Conservation (phyloP, 495 filamentous ascomycete species). For the Polyplosphaeria fusca region DNA sequence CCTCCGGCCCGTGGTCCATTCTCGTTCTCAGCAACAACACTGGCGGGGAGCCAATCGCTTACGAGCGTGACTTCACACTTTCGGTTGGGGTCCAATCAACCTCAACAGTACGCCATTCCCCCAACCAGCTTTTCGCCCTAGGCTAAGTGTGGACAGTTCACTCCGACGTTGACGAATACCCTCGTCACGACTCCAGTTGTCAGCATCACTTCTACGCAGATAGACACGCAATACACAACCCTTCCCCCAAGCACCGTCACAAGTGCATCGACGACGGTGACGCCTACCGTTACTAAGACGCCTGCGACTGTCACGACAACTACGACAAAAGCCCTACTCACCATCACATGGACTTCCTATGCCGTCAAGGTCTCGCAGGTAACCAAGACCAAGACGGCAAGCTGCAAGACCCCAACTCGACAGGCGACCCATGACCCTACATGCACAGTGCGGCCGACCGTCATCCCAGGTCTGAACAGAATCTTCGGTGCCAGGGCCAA, state of each 20-base stretch:
- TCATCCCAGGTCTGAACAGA: conserved; percentile 13
- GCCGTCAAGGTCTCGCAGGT: conserved; percentile 23
- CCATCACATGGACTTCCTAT: conserved; percentile 30
- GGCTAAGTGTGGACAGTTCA: too few species aligned
- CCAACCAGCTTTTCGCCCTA: conserved; percentile 1
- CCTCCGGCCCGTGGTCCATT: conserved; percentile 38
- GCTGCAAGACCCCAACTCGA: conserved; percentile 24
- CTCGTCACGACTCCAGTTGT: conserved; percentile 30
- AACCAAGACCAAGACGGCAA: conserved; percentile 33
- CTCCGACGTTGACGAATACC: conserved; percentile 28
- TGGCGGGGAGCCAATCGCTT: conserved; percentile 35
- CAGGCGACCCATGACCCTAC: conserved; percentile 28
- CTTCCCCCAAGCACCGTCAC: conserved; percentile 31
- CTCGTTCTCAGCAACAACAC: conserved; percentile 43
- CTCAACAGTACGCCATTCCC: conserved; percentile 27
- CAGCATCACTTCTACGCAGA: conserved; percentile 32
- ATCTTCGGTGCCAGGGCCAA: conserved; percentile 15
- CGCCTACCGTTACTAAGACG: conserved; percentile 34
- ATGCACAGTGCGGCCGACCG: conserved; percentile 30
- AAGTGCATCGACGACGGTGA: conserved; percentile 28
- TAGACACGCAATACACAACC: conserved; percentile 23
- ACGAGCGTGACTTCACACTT: conserved; percentile 41
- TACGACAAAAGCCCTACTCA: conserved; percentile 33
- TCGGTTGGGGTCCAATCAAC: conserved; percentile 39
- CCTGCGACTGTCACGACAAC: conserved; percentile 33